Conservation (phyloP, 2,329 filamentous ascomycete species). For the Colletotrichum phormii region DNA sequence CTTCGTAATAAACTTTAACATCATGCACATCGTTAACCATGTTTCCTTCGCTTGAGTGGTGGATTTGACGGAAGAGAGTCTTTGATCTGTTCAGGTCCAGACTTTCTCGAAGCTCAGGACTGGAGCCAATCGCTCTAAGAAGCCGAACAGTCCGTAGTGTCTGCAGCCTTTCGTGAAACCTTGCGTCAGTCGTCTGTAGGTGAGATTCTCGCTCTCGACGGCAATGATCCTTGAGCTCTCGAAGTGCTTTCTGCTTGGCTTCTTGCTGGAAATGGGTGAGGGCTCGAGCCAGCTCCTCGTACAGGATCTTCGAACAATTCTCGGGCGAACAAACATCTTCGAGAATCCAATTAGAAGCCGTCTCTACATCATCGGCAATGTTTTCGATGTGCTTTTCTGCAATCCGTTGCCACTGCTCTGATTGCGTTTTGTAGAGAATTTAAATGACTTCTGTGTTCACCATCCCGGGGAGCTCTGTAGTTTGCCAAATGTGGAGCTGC, state of each 20-base stretch:
- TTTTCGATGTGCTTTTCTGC: conserved; percentile 40
- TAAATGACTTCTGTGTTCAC: conserved; percentile 46
- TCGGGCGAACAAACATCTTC: conserved; percentile 33
- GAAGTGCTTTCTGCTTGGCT: conserved; percentile 8
- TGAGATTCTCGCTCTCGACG: conserved; percentile 33
- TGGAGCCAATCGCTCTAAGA: conserved; percentile 22
- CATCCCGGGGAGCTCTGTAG: conserved; percentile 47
- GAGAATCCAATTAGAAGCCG: conserved; percentile 38
- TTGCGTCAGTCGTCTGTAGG: conserved; percentile 41
- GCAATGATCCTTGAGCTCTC: conserved; percentile 19
- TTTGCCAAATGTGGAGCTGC: conserved; percentile 43
- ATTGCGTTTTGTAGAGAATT: conserved; percentile 46
- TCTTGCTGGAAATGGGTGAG: conserved; percentile 11
- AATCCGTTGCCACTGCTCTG: conserved; percentile 45
- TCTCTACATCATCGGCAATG: conserved; percentile 36
- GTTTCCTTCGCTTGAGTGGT: conserved; percentile 41
- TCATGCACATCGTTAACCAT: conserved; percentile 50
- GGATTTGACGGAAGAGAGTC: conserved; percentile 33
- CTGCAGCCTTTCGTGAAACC: conserved; percentile 40
- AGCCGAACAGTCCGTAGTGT: conserved; percentile 40
- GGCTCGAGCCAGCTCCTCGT: conserved; percentile 25
- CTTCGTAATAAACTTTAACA: conserved; percentile 51
- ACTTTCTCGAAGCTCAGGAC: not conserved
- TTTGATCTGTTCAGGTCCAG: not conserved
- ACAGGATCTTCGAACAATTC: conserved; percentile 32